These are phyloP conservation scores for Exophiala sideris DNA, from an alignment of 2,329 filamentous ascomycete genomes.

Conservation along the genomic window DNA sequence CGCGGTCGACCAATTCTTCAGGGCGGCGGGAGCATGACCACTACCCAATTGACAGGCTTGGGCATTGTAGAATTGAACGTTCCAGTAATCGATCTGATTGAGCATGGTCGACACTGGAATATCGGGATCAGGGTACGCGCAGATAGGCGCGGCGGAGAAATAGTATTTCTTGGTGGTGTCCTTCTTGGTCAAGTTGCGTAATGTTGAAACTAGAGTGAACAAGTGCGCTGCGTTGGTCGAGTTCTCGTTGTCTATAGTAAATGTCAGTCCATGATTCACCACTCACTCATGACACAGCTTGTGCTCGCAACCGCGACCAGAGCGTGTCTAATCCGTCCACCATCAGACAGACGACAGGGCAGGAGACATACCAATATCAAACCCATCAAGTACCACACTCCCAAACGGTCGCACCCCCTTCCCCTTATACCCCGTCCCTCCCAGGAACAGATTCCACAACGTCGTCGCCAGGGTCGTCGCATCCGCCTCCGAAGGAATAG, in stretches of 20 bases:
- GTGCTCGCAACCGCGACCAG: too few species aligned
- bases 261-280: neutral
- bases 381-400: constrained; percentile 46
- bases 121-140: constrained; percentile 42
- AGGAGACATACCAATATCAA: constrained; percentile 35
- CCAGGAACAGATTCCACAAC: constrained; percentile 50
- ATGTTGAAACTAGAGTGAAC: constrained; percentile 1
- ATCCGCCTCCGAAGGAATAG: constrained; percentile 38
- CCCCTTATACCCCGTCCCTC: constrained; percentile 32
- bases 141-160: constrained; percentile 53
- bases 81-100: constrained; percentile 10
- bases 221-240: neutral
- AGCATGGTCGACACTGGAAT: constrained; percentile 5
- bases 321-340: too few species aligned
- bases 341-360: too few species aligned
- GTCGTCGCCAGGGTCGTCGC: constrained; percentile 48
- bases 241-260: constrained; percentile 9
- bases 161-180: constrained; percentile 37
- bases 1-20: constrained; percentile 3
- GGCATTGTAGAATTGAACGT: constrained; percentile 19
- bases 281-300: neutral
- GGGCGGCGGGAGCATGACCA: neutral
- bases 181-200: constrained; percentile 2
- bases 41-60: constrained; percentile 7
- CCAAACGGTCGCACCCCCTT: constrained; percentile 47